Conservation (phyloP, 2,329 filamentous ascomycete species). For the Alternaria gansuensis region DNA sequence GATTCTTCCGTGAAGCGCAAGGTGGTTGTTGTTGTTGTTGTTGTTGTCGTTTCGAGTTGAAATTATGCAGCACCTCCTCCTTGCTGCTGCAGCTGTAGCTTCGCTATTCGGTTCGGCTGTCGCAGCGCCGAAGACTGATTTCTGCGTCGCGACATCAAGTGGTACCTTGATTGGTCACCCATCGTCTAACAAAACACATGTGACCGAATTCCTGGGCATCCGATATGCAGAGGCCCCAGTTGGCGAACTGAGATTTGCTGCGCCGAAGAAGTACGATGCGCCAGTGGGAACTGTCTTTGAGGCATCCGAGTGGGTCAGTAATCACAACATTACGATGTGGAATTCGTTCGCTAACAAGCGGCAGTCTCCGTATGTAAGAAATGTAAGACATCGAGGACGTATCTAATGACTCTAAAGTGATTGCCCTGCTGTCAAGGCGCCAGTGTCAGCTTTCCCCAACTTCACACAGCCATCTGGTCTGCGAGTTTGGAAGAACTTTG, state of each 20-base stretch:
- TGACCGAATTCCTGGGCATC: slow-evolving; percentile 50
- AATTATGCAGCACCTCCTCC: slow-evolving; percentile 27
- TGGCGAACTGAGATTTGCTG: slow-evolving; percentile 47
- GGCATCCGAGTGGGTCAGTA: slow-evolving; percentile 37
- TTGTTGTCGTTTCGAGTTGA: slow-evolving; percentile 15
- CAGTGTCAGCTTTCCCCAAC: slow-evolving; percentile 37
- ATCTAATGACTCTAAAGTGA: slow-evolving; percentile 27
- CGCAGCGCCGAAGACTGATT: slow-evolving; percentile 12
- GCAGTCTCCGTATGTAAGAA: slow-evolving; percentile 35
- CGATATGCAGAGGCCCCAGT: slow-evolving; percentile 49
- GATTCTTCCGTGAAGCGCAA: slow-evolving; percentile 4
- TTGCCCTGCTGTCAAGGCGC: slow-evolving; percentile 38
- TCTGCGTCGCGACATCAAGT: slow-evolving; percentile 41
- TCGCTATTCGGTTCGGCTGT: slow-evolving; percentile 21
- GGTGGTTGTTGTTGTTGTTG: not conserved
- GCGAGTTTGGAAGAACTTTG: slow-evolving; percentile 41
- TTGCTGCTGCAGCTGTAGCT: slow-evolving; percentile 22
- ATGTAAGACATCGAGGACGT: not conserved
- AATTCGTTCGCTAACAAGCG: slow-evolving; percentile 18
- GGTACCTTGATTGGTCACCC: slow-evolving; percentile 46
- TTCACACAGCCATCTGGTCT: slow-evolving; percentile 38
- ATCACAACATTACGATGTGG: not conserved
- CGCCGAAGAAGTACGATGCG: slow-evolving; percentile 40
- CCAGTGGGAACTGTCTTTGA: slow-evolving; percentile 32
- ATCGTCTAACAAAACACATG: slow-evolving; percentile 33